A percentile compares a stretch with the other conserved stretches of the same genome.
Conservation (phyloP, 1,284 basidiomycete species). For the Melanopsichium pennsylvanicum region DNA sequence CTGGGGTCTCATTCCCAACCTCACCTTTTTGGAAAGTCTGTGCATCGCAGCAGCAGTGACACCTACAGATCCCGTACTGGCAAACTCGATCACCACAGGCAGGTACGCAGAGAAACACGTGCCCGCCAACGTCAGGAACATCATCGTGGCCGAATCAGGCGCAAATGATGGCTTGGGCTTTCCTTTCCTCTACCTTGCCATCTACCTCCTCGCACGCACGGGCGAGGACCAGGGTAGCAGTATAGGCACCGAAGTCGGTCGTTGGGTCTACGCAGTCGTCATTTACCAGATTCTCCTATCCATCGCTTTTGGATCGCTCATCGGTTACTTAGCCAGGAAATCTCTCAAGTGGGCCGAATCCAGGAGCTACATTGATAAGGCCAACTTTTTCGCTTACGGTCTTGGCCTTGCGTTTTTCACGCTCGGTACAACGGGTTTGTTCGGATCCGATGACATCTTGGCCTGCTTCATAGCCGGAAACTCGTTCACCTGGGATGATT, state of each 20-base stretch:
- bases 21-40: constrained; percentile 66
- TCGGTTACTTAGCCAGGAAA: constrained; percentile 67
- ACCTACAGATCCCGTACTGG: constrained; percentile 67
- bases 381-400: constrained; percentile 65
- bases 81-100: constrained; percentile 66
- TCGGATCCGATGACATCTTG: constrained; percentile 68
- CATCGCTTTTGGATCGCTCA: constrained; percentile 62
- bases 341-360: constrained; percentile 66
- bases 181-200: constrained; percentile 63
- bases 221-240: constrained; percentile 48
- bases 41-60: constrained; percentile 67
- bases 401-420: constrained; percentile 67
- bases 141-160: constrained; percentile 67
- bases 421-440: constrained; percentile 66
- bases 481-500: constrained; percentile 67
- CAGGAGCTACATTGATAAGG: constrained; percentile 66
- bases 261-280: constrained; percentile 67
- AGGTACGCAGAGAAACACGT: constrained; percentile 67
- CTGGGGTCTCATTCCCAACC: constrained; percentile 62
- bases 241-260: constrained; percentile 61
- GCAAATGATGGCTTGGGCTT: constrained; percentile 67
- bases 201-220: constrained; percentile 61
- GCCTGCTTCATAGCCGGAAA: constrained; percentile 67
- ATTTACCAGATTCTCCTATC: constrained; percentile 67
- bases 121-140: constrained; percentile 65